Evolutionary conservation across 1,284 basidiomycete genomes (phyloP).

Genomic region (Mixia osmundae): DNA sequence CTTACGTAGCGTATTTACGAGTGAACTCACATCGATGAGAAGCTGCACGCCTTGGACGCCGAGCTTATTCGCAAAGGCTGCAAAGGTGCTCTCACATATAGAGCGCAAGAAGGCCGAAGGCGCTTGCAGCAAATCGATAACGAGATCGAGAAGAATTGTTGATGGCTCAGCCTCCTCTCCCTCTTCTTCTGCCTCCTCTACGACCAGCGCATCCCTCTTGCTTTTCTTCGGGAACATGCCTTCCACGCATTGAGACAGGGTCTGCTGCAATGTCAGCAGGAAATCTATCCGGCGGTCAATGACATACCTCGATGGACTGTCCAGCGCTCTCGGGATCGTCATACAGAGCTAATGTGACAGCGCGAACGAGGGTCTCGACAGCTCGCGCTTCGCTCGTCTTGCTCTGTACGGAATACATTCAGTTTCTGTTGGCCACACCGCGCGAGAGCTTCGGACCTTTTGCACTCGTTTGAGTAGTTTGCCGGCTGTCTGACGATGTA

Average conservation of each 20-base stretch:
- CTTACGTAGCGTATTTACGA: conserved; percentile 4
- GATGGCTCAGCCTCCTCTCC: conserved; percentile 34
- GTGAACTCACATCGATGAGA: conserved; percentile 45
- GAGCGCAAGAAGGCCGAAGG: conserved; percentile 59
- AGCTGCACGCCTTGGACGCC: conserved; percentile 55
- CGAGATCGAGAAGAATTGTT: conserved; percentile 61
- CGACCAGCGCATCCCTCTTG: too few species aligned
- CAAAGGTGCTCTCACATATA: conserved; percentile 59
- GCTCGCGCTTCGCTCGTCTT: too few species aligned
- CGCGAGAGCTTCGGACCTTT: too few species aligned
- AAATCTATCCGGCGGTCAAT: conserved; percentile 32
- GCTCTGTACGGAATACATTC: too few species aligned
- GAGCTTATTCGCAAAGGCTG: conserved; percentile 42
- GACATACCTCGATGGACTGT: too few species aligned
- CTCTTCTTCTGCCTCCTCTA: conserved; percentile 20
- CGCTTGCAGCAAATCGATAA: conserved; percentile 71
- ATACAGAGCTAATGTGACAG: conserved; percentile 37
- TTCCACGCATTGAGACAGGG: conserved; percentile 19
- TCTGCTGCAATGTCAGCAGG: conserved; percentile 7
- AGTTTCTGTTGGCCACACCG: too few species aligned
- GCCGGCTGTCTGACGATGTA: conserved; percentile 29
- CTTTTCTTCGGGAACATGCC: conserved; percentile 4
- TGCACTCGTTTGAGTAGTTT: conserved; percentile 25
- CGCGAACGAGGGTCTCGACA: conserved; percentile 10
- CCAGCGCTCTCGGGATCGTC: conserved; percentile 41